Evolutionary conservation across 495 filamentous ascomycete species (phyloP), one percentile per base, ranked within the genome.

Genomic region (Penicillium bialowiezense): DNA sequence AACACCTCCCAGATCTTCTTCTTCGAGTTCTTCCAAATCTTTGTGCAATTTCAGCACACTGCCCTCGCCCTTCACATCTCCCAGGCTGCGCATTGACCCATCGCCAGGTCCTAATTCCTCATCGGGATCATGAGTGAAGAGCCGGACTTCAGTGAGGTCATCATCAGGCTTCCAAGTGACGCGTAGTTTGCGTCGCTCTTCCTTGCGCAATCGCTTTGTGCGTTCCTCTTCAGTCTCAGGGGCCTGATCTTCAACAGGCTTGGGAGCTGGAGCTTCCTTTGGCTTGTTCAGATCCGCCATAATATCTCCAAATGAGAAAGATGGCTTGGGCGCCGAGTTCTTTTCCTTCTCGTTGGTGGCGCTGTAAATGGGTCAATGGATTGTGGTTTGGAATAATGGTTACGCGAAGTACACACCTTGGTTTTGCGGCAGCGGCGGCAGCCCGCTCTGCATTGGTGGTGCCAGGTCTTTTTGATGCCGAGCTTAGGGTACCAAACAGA

Each of bases 221-320:
- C 78, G 84, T 62, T 95, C 80, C 55, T 91, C 88, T 19, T 83
- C 75, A 0, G 89, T 95, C 70, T 96, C 90, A 0, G 83, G 80
- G 0, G 82, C 74, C 2, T 70, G 64, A 26, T 78, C 68, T 40
- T 83, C 76, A 17, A 70, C 64, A 7, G 77, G 68, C 45, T 84
- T 77, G 2, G 68, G 61, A 3, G 74, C 63, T 19, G 78, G 75
- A 12, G 80, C 58, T 38, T 86, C 80, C 50, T 82, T 83, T 9
- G 79, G 78, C 58, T 87, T 84, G 26, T 76, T 73, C 20, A 92
- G 78, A 45, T 82, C 81, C 6, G 83, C 84, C 72, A 95, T 73
- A 12, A 80, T 64, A 46, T 77, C 78, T 41, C 74, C 74, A 55
- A 82, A 76, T 3, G 78, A 81, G 44, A 81, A 79, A 2, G 74